Percentiles rank a stretch among this genome's conserved stretches.
Evolutionary conservation across 176 grass and related monocot genomes (phyloP).

Genomic region (Bolboschoenus planiculmis): DNA sequence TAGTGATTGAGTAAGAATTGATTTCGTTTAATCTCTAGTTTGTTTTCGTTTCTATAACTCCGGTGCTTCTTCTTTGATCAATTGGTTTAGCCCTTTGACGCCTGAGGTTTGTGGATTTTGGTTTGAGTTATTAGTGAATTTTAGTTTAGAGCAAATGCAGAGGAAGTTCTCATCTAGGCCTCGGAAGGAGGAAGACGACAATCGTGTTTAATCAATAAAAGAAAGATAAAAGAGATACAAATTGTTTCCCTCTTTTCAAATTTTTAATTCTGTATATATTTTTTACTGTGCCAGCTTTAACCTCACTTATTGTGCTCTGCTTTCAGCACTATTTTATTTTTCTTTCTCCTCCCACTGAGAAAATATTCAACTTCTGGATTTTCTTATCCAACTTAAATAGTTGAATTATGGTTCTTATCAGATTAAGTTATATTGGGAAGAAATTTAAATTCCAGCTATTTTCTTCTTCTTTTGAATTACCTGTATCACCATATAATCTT

Average conservation of each 20-base stretch:
- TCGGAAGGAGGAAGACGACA: constrained; percentile 6
- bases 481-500: neutral
- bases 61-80: neutral
- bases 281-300: neutral
- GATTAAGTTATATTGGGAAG: neutral
- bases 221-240: neutral
- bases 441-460: neutral
- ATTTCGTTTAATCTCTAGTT: neutral
- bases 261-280: neutral
- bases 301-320: neutral
- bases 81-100: neutral
- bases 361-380: neutral
- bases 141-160: neutral
- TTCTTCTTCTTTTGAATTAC: no score
- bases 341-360: neutral
- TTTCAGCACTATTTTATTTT: neutral
- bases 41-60: neutral
- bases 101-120: neutral
- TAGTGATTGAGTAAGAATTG: neutral
- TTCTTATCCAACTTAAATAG: neutral
- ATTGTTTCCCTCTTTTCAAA: neutral
- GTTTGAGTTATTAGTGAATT: neutral
- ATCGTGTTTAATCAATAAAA: neutral
- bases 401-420: neutral
- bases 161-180: neutral